Percentiles rank a stretch among this genome's conserved stretches.
These are phyloP conservation scores for Pseudogymnoascus sp. DNA, from an alignment of 2,329 filamentous ascomycete species.

Conservation along the genomic window DNA sequence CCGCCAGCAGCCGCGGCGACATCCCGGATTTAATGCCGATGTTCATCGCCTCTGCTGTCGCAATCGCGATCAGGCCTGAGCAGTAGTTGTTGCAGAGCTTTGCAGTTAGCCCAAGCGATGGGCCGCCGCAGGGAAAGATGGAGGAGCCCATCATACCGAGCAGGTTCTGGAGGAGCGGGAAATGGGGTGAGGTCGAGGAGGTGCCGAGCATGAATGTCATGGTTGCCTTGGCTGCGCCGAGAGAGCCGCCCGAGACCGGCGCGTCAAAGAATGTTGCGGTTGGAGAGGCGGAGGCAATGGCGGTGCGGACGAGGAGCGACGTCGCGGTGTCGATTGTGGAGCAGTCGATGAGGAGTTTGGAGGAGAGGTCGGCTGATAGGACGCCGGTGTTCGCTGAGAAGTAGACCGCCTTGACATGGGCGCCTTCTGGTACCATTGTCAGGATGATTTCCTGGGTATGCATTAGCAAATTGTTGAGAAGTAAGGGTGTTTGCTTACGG, in stretches of 20 bases:
- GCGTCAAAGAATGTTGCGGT: slow-evolving; percentile 4
- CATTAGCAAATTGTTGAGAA: slow-evolving; percentile 7
- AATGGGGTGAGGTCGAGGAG: too few relatives aligned
- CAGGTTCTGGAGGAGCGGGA: slow-evolving; percentile 24
- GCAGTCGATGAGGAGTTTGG: slow-evolving; percentile 57
- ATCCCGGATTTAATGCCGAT: slow-evolving; percentile 50
- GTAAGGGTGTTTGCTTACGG: not conserved
- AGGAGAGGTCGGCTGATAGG: slow-evolving; percentile 30
- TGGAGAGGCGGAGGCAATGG: too few relatives aligned
- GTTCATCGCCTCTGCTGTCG: slow-evolving; percentile 48
- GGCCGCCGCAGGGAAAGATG: slow-evolving; percentile 47
- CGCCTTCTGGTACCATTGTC: slow-evolving; percentile 60
- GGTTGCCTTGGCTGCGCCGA: slow-evolving; percentile 28
- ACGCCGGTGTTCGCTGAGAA: slow-evolving; percentile 38
- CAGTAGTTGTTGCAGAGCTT: slow-evolving; percentile 56
- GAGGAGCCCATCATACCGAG: slow-evolving; percentile 43
- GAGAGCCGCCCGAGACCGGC: slow-evolving; percentile 29
- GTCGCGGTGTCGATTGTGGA: slow-evolving; percentile 64
- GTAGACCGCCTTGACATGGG: slow-evolving; percentile 61
- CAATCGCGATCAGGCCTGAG: slow-evolving; percentile 49
- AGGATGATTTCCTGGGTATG: slow-evolving; percentile 50
- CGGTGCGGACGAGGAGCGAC: slow-evolving; percentile 26
- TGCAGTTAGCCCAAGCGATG: slow-evolving; percentile 46
- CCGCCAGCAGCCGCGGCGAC: slow-evolving; percentile 43
- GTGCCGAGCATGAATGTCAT: slow-evolving; percentile 31